Evolutionary conservation across 345 rosid species (phyloP).

Genomic region (Linum lewisii): DNA sequence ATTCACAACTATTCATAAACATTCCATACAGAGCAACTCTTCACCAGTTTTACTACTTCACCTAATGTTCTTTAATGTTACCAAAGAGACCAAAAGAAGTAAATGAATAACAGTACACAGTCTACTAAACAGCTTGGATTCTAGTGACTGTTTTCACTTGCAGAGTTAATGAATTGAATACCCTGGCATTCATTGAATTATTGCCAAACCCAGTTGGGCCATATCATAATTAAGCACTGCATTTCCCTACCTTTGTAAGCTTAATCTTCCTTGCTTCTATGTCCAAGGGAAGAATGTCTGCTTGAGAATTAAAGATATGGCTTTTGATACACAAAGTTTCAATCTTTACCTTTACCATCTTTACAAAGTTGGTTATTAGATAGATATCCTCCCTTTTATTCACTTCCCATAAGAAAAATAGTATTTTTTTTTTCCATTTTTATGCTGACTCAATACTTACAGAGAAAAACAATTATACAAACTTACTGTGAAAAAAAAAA

Average conservation of each 20-base stretch:
- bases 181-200: too few species aligned
- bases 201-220: neutral
- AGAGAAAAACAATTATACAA: constrained; percentile 13
- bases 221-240: neutral
- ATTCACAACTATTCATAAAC: neutral
- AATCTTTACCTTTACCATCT: neutral
- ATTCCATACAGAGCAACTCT: neutral
- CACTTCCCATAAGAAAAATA: too few species aligned
- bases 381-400: too few species aligned
- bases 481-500: constrained; percentile 9
- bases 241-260: neutral
- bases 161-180: too few species aligned
- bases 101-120: too few species aligned
- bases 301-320: neutral
- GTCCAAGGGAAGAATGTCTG: neutral
- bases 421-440: neutral
- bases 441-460: constrained; percentile 9
- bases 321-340: neutral
- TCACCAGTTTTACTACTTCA: neutral
- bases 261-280: neutral
- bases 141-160: neutral
- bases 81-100: too few species aligned
- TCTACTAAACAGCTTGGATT: neutral
- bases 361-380: neutral
- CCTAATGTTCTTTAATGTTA: neutral